Base-by-base conservation (phyloP, 257 asterid species). In the Solanum chmielewskii region DNA sequence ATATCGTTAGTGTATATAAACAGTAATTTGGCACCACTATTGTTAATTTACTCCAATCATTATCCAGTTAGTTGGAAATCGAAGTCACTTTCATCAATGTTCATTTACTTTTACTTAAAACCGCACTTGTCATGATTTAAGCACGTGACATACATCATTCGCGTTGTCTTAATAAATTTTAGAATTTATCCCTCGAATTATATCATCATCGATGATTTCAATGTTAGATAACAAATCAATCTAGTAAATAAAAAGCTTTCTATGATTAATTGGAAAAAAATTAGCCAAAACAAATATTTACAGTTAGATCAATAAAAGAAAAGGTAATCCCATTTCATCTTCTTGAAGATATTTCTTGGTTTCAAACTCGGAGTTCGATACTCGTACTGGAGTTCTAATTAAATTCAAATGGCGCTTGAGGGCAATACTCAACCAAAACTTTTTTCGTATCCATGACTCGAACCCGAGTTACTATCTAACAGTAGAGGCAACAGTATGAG, bases 401-500 rank as follows among this genome's bases (percentile, higher is more conserved):
- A 56, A 56, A 56, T 56, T 44, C 15, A 11, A 11, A 2, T 44
- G 1, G 11, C 2, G 5, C n/a, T 6, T 6, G 7, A 56, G 64
- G n/a, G 0, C 3, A 56, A 56, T 10, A 18, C 11, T 56, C 11
- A 0, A 20, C 0, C 0, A 56, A 56, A 56, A 56, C 1, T 7
- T 1, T 20, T 56, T 5, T 37, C 11, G 2, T 20, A 56, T 18
- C 1, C 5, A 20, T 9, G 7, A 10, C 3, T 60, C 14, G 7
- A 60, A 60, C 7, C 29, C 64, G 14, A 60, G 5, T 60, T 23
- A 44, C 27, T 86, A 92, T 89, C 91, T 90, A 0, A 92, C 96
- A 83, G 93, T 85, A 35, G 98, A 92, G 35, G 98, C 98, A 87
- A 95, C 98, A 39, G 91, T 41, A 87, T 94, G 95, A 91, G 98